These are phyloP conservation scores for Fragaria nilgerrensis DNA, from an alignment of 306 rosid genomes.

Conservation along the genomic window DNA sequence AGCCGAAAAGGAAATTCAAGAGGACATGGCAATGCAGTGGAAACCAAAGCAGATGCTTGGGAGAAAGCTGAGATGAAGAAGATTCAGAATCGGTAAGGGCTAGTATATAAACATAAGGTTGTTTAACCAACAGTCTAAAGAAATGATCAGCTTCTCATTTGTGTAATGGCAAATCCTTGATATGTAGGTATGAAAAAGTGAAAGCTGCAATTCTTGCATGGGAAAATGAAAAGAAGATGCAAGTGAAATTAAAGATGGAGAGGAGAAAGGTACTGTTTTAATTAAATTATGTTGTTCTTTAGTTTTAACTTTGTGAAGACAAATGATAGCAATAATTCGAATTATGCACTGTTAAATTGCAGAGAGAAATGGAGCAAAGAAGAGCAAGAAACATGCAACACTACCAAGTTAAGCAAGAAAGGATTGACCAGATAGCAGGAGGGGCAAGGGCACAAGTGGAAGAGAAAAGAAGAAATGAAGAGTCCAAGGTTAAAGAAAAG, in stretches of 20 bases:
- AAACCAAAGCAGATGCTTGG: conserved; percentile 48
- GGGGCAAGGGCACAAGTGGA: conserved; percentile 56
- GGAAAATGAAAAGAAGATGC: conserved; percentile 60
- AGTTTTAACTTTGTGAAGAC: conserved; percentile 14
- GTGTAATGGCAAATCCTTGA: neutral
- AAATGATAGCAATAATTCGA: neutral
- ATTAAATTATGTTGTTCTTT: neutral
- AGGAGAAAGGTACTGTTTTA: conserved; percentile 39
- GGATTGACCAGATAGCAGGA: conserved; percentile 50
- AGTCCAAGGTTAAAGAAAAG: conserved; percentile 42
- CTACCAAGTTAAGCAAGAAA: conserved; percentile 48
- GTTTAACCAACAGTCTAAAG: neutral
- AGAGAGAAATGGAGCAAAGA: conserved; percentile 49
- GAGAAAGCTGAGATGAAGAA: conserved; percentile 48
- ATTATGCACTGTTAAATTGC: conserved; percentile 19
- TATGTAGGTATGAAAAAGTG: conserved; percentile 52
- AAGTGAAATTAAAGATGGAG: conserved; percentile 49
- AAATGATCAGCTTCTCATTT: neutral
- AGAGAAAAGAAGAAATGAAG: conserved; percentile 51
- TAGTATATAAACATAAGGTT: neutral
- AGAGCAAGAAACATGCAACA: conserved; percentile 33
- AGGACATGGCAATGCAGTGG: conserved; percentile 11
- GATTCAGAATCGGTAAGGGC: conserved; percentile 49
- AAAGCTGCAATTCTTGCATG: conserved; percentile 44
- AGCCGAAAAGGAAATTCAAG: conserved; percentile 22